Evolutionary conservation across 768 basidiomycete species (phyloP).

Genomic region (Obba rivulosa): DNA sequence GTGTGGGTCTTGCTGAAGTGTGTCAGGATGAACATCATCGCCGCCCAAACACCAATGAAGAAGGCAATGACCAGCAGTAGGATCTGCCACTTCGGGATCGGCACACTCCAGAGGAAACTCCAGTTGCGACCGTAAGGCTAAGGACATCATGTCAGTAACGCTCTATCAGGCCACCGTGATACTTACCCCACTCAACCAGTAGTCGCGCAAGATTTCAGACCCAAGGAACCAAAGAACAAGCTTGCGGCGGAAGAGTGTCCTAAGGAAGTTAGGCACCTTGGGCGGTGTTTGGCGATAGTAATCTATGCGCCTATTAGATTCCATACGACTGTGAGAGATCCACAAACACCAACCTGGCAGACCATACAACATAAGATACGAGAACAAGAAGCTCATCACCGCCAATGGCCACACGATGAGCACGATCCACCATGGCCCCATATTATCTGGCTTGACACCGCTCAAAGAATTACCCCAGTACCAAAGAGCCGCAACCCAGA

Average conservation of each 20-base stretch:
- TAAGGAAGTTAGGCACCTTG: constrained; percentile 89
- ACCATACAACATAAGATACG: constrained; percentile 80
- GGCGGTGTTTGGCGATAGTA: constrained; percentile 92
- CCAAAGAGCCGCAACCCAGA: constrained; percentile 95
- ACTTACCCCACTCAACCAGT: constrained; percentile 84
- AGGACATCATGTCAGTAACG: constrained; percentile 4
- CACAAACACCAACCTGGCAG: constrained; percentile 59
- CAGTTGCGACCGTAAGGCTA: constrained; percentile 93
- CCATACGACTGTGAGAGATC: background rate
- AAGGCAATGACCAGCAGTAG: constrained; percentile 74
- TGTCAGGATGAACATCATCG: constrained; percentile 68
- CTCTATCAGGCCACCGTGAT: background rate
- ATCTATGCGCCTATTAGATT: constrained; percentile 37
- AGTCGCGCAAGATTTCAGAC: constrained; percentile 87
- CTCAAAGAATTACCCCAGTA: constrained; percentile 89
- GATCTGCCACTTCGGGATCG: constrained; percentile 80
- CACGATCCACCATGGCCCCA: constrained; percentile 83
- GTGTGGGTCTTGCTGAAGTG: constrained; percentile 92
- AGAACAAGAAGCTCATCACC: constrained; percentile 68
- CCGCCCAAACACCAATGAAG: constrained; percentile 85
- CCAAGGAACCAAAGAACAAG: constrained; percentile 94
- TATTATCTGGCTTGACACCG: constrained; percentile 40
- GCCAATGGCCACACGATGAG: constrained; percentile 79
- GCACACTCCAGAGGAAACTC: constrained; percentile 86
- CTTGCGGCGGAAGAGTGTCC: constrained; percentile 84